phyloP scores from a whole-genome alignment of 176 grass and related monocot genomes.

The Bolboschoenus planiculmis region DNA sequence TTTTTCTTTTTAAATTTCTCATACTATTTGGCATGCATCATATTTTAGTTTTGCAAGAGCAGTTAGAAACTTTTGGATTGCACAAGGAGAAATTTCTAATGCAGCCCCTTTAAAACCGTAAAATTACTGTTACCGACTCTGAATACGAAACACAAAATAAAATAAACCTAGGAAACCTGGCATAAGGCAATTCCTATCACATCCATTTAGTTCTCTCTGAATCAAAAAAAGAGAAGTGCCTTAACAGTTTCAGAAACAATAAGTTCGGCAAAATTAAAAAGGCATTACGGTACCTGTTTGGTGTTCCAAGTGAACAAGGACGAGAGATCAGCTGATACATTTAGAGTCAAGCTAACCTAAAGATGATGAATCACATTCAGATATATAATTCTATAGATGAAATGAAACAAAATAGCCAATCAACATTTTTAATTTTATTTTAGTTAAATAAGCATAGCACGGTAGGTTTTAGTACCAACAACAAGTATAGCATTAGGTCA shows the following conservation, averaged over 20 bases:
- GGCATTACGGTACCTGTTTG: constrained; percentile 63
- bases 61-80: background rate
- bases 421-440: background rate
- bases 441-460: background rate
- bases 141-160: background rate
- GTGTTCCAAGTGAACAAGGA: constrained; percentile 98
- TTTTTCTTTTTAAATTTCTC: background rate
- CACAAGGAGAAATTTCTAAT: background rate
- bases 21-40: background rate
- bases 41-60: background rate
- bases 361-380: constrained; percentile 10
- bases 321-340: constrained; percentile 87
- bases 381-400: background rate
- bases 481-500: background rate
- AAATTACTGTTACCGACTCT: background rate
- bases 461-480: background rate
- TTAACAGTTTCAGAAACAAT: background rate
- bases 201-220: background rate
- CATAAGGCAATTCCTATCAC: background rate
- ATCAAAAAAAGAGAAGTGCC: background rate
- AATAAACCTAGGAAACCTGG: background rate
- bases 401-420: background rate
- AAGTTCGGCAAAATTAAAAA: background rate
- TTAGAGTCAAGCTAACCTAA: constrained; percentile 93
- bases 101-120: background rate